Evolutionary conservation across 2,329 filamentous ascomycete species (phyloP).

Genomic region (Clathrospora elynae): DNA sequence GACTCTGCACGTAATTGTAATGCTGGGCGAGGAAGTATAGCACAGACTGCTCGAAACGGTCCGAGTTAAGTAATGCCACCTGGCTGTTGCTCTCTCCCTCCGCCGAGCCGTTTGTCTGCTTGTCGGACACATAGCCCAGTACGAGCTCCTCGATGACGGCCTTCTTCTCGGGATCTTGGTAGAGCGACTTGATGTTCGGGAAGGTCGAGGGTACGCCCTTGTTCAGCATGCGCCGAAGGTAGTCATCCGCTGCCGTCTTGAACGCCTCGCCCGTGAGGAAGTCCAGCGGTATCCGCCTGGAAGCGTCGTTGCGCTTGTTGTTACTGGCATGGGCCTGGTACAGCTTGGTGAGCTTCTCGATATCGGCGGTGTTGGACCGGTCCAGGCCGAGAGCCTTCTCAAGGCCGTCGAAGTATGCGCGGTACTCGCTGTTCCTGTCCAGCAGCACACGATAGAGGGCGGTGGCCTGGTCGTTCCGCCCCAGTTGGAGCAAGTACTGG

Average conservation of each 20-base stretch:
- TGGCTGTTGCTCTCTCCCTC: slow-evolving; percentile 58
- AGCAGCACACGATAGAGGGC: slow-evolving; percentile 80
- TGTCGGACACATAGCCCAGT: slow-evolving; percentile 73
- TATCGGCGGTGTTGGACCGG: slow-evolving; percentile 64
- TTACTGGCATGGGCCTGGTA: slow-evolving; percentile 83
- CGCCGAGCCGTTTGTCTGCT: slow-evolving; percentile 57
- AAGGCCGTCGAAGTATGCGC: slow-evolving; percentile 81
- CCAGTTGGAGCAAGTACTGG: slow-evolving; percentile 80
- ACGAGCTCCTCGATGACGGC: slow-evolving; percentile 75
- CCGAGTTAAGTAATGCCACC: too few species aligned
- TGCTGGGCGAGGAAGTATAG: slow-evolving; percentile 96
- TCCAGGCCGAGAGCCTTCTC: slow-evolving; percentile 70
- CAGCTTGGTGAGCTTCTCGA: slow-evolving; percentile 74
- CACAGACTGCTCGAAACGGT: slow-evolving; percentile 73
- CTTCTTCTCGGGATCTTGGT: slow-evolving; percentile 77
- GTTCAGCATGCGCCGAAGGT: slow-evolving; percentile 82
- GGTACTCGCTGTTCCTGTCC: slow-evolving; percentile 85
- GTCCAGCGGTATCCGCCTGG: slow-evolving; percentile 83
- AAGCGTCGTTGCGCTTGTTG: slow-evolving; percentile 81
- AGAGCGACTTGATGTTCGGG: slow-evolving; percentile 93
- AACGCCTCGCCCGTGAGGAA: slow-evolving; percentile 85
- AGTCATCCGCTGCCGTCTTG: slow-evolving; percentile 73
- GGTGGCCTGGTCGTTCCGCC: slow-evolving; percentile 76
- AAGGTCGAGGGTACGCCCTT: slow-evolving; percentile 96
- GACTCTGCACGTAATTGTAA: slow-evolving; percentile 90